phyloP scores from a whole-genome alignment of 2,329 filamentous ascomycete genomes.

The Nemania bipapillata region DNA sequence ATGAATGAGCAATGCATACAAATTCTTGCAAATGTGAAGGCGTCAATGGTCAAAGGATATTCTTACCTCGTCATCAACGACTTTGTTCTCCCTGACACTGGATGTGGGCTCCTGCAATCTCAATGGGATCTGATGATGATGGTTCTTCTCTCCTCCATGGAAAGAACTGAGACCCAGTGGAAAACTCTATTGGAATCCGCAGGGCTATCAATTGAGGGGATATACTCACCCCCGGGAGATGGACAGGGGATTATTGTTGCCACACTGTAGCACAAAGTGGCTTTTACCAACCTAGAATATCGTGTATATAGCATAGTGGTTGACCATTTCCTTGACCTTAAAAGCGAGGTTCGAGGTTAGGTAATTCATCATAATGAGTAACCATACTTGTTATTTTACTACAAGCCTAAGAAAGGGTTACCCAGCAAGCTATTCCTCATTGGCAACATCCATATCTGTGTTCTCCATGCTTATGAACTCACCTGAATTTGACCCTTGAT shows the following conservation, averaged over 20 bases:
- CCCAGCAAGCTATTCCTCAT: no score
- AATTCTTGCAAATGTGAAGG: slow-evolving; percentile 32
- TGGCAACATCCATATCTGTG: no score
- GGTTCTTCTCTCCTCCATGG: slow-evolving; percentile 21
- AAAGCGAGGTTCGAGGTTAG: no score
- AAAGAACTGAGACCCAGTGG: slow-evolving; percentile 35
- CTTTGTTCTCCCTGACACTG: slow-evolving; percentile 34
- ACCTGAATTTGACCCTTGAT: no score
- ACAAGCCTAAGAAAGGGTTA: no score
- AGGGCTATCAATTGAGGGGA: slow-evolving; percentile 32
- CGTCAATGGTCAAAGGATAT: slow-evolving; percentile 35
- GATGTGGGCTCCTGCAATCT: slow-evolving; percentile 22
- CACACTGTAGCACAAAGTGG: neutral
- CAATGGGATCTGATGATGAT: slow-evolving; percentile 37
- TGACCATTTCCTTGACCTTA: no score
- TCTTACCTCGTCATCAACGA: slow-evolving; percentile 38
- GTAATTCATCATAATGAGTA: no score
- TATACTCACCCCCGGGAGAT: slow-evolving; percentile 22
- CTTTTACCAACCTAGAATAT: no score
- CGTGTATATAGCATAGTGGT: no score
- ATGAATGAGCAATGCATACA: slow-evolving; percentile 23
- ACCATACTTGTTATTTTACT: no score
- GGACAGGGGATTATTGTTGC: slow-evolving; percentile 27
- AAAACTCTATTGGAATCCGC: slow-evolving; percentile 20
- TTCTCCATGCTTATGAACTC: no score